These are phyloP conservation scores for Triticum turgidum DNA, from an alignment of 176 grass and related monocot genomes.

Conservation along the genomic window DNA sequence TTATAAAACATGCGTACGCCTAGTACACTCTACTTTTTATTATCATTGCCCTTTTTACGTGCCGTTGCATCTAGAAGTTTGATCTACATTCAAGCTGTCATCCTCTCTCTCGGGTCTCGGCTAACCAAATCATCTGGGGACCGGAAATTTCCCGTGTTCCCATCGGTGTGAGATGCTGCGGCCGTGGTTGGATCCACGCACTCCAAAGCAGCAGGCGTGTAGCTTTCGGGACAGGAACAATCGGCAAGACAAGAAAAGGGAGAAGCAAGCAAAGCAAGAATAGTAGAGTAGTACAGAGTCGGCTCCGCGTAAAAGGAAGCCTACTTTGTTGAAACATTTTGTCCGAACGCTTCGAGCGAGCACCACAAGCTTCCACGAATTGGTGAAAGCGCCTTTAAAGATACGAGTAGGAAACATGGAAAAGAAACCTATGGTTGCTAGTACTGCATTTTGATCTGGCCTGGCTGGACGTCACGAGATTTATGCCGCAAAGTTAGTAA, in stretches of 20 bases:
- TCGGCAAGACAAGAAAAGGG: not conserved
- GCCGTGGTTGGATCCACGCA: not conserved
- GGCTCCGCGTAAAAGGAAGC: not conserved
- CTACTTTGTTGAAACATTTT: conserved; percentile 23
- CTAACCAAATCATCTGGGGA: not conserved
- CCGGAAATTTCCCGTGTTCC: not conserved
- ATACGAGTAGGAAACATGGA: not conserved
- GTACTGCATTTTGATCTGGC: not conserved
- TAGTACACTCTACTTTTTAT: not conserved
- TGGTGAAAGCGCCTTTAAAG: not conserved
- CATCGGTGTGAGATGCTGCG: conserved; percentile 10
- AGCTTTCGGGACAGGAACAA: conserved; percentile 1
- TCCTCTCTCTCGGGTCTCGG: not conserved
- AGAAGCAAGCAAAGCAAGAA: not conserved
- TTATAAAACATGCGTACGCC: not conserved
- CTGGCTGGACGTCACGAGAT: no score
- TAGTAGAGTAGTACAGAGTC: no score
- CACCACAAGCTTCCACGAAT: not conserved
- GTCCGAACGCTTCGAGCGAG: not conserved
- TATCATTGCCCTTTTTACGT: no score
- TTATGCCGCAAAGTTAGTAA: no score
- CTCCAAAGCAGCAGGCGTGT: not conserved
- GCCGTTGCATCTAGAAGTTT: not conserved
- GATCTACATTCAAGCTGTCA: not conserved
- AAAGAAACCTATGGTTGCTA: not conserved